Base-by-base conservation (phyloP, 2,329 filamentous ascomycete genomes). In the Dactylellina parvicollis region DNA sequence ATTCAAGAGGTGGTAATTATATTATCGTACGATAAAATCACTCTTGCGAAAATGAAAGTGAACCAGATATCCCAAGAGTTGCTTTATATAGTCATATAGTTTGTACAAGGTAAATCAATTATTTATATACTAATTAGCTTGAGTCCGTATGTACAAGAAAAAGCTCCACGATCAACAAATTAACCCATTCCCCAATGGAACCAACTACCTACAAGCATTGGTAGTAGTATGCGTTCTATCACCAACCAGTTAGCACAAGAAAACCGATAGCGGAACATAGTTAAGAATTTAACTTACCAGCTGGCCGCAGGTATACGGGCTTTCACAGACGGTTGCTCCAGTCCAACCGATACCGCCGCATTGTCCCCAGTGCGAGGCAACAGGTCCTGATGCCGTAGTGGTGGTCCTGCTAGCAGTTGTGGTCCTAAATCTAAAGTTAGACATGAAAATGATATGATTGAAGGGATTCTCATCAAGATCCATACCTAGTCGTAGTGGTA, bases 261-360 rank as follows among this genome's bases (percentile, higher is more conserved):
- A 36, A 18, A 4, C 20, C 16, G 5, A 9, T 47, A 14, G 8
- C 4, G 34, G 22, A 5, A 40, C 30, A 28, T 38, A 28, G 28
- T 20, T 67, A 8, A 40, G 7, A 38, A 18, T 4, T n/a, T 8
- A 38, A 60, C 67, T 54, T 20, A 72, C 67, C 59, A 72, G 52
- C n/a, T 36, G 16, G 14, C 26, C 32, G 42, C 67, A 72, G 28
- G 22, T 32, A 22, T 46, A 72, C 3, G 59, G 50, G 8, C 67
- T 38, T 3, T 76, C 77, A 72, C 79, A 80, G 2, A 54, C 64
- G 7, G 77, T 78, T 20, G 77, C 75, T 1, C 79, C 79, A 14
- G 72, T 77, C 59, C 65, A 81, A 20, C 72, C 76, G 57, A 56
- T 77, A 36, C 79, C 80, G 36, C 79, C 80, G 73, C 80, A 81